These are phyloP conservation scores for Zizania palustris DNA, from an alignment of 202 grass and related monocot genomes.

Conservation along the genomic window DNA sequence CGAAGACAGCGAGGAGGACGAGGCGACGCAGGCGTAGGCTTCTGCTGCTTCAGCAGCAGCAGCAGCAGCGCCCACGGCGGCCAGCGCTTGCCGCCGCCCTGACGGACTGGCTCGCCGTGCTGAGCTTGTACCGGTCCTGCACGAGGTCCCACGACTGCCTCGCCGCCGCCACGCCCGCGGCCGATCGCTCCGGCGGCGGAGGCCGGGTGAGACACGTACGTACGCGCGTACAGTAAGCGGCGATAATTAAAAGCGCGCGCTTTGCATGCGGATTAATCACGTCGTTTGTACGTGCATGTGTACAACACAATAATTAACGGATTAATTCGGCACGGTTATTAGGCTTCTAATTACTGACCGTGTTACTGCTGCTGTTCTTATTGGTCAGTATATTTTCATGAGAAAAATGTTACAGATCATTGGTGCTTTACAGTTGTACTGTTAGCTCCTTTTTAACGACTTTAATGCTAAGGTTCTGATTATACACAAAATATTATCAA, in stretches of 20 bases:
- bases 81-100: constrained; percentile 48
- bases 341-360: background rate
- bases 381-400: too few species aligned
- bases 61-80: constrained; percentile 25
- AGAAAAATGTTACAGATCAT: background rate
- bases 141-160: constrained; percentile 51
- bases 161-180: constrained; percentile 9
- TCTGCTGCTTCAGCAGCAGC: too few species aligned
- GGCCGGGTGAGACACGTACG: background rate
- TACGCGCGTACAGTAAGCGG: too few species aligned
- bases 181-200: constrained; percentile 14
- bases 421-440: background rate
- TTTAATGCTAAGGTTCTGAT: background rate
- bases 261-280: constrained; percentile 2
- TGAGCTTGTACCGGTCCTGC: too few species aligned
- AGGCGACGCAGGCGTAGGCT: constrained; percentile 8
- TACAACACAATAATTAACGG: constrained; percentile 26
- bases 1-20: constrained; percentile 6
- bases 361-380: too few species aligned
- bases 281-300: background rate
- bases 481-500: too few species aligned
- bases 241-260: background rate
- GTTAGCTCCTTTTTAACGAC: too few species aligned
- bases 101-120: constrained; percentile 52
- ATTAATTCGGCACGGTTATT: constrained; percentile 6